Evolutionary conservation across 768 basidiomycete species (phyloP).

Genomic region (Rhodotorula taiwanensis): DNA sequence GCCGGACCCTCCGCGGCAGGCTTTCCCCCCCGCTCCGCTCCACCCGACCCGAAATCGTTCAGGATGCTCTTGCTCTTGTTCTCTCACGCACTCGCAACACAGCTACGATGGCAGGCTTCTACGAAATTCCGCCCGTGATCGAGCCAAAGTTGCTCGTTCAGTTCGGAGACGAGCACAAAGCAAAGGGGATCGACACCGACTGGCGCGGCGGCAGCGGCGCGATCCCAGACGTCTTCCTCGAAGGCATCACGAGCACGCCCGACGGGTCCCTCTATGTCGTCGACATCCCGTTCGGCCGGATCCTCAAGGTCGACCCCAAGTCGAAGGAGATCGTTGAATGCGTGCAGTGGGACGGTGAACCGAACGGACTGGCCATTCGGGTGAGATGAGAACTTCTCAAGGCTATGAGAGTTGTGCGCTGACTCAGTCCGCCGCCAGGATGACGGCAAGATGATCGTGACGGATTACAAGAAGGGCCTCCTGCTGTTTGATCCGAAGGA

Average conservation of each 20-base stretch:
- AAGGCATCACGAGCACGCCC: not conserved
- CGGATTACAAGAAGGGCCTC: not conserved
- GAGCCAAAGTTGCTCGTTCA: slow-evolving; percentile 1
- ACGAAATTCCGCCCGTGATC: slow-evolving; percentile 3
- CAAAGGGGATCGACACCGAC: not conserved
- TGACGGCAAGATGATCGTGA: slow-evolving; percentile 4
- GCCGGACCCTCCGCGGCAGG: too few species aligned
- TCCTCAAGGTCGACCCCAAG: not conserved
- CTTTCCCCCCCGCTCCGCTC: too few species aligned
- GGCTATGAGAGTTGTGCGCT: not conserved
- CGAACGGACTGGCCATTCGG: not conserved
- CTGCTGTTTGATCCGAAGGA: not conserved
- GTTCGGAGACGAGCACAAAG: not conserved
- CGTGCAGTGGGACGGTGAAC: slow-evolving; percentile 7
- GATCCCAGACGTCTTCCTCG: slow-evolving; percentile 1
- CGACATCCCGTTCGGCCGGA: slow-evolving; percentile 5
- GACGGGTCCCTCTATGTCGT: not conserved
- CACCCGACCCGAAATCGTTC: too few species aligned
- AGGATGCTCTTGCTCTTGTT: not conserved
- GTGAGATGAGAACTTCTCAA: not conserved
- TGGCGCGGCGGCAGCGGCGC: slow-evolving; percentile 1
- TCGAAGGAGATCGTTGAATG: slow-evolving; percentile 1
- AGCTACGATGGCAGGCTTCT: slow-evolving; percentile 5
- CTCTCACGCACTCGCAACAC: not conserved
- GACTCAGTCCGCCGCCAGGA: not conserved